These are phyloP conservation scores for Cyberlindnera maritima DNA, from an alignment of 805 yeast genomes.

Conservation along the genomic window DNA sequence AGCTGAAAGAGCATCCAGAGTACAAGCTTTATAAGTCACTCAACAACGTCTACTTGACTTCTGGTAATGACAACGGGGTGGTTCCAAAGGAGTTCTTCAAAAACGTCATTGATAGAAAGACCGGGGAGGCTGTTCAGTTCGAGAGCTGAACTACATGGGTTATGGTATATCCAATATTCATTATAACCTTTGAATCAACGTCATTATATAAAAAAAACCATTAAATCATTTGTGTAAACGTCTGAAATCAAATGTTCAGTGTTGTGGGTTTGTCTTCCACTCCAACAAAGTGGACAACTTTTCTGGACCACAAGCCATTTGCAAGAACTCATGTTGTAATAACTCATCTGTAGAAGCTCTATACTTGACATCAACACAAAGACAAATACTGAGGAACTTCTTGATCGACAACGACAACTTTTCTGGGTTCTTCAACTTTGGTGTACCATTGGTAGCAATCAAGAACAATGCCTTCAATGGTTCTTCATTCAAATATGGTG, in stretches of 20 bases:
- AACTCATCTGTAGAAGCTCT: conserved; percentile 91
- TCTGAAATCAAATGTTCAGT: background rate
- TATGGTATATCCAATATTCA: no score
- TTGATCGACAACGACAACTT: conserved; percentile 75
- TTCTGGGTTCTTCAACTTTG: conserved; percentile 87
- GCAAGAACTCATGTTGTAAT: conserved; percentile 70
- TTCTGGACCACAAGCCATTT: conserved; percentile 56
- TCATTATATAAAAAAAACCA: background rate
- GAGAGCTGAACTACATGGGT: no score
- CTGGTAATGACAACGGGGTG: conserved; percentile 56
- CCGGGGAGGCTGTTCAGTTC: conserved; percentile 8
- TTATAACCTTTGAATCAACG: background rate
- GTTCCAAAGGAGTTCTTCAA: conserved; percentile 44
- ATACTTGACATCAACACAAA: conserved; percentile 90
- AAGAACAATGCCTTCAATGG: conserved; percentile 91
- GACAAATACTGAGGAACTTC: conserved; percentile 83
- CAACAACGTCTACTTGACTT: conserved; percentile 72
- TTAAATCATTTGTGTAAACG: background rate
- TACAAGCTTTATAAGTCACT: conserved; percentile 57
- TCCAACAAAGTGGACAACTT: conserved; percentile 60
- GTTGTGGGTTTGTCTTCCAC: conserved; percentile 34
- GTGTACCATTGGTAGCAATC: conserved; percentile 97
- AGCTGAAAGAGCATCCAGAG: conserved; percentile 40
- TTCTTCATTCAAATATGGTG: conserved; percentile 95
- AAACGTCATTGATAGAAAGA: conserved; percentile 32